Conservation (phyloP, 331 rosid species). For the Prunus yedoensis region DNA sequence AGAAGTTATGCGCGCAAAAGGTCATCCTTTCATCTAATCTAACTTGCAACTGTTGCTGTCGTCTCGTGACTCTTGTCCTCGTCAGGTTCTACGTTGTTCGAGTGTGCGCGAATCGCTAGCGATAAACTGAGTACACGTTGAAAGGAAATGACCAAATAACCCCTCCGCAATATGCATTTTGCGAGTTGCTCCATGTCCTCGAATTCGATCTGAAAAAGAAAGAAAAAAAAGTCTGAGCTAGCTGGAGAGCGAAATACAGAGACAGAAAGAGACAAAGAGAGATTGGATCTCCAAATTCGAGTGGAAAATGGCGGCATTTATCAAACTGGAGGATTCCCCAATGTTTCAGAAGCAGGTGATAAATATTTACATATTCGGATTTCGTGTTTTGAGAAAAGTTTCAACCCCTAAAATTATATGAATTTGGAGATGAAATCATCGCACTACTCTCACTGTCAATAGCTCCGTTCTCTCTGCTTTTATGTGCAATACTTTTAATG, state of each 20-base stretch:
- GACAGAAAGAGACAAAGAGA: neutral
- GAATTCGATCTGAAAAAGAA: slow-evolving; percentile 16
- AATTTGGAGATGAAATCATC: neutral
- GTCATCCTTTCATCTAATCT: neutral
- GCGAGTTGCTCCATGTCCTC: neutral
- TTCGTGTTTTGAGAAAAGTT: slow-evolving; percentile 1
- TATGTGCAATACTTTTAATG: neutral
- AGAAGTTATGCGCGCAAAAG: neutral
- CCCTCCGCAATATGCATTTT: neutral
- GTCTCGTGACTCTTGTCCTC: too few relatives aligned
- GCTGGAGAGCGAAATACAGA: neutral
- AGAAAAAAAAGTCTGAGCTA: neutral
- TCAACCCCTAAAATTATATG: neutral
- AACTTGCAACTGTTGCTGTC: too few relatives aligned
- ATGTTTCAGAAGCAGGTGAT: slow-evolving; percentile 94
- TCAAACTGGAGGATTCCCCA: slow-evolving; percentile 95
- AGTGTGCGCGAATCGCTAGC: neutral
- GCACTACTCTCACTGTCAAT: neutral
- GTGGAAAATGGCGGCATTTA: slow-evolving; percentile 59
- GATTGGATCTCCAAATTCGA: neutral
- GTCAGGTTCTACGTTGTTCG: neutral
- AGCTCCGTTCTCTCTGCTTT: neutral
- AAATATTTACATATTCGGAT: neutral
- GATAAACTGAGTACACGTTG: neutral
- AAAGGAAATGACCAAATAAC: neutral